Evolutionary conservation across 2,329 filamentous ascomycete species (phyloP), one percentile per base, ranked within the genome.

Genomic region (Tolypocladium nubicola): DNA sequence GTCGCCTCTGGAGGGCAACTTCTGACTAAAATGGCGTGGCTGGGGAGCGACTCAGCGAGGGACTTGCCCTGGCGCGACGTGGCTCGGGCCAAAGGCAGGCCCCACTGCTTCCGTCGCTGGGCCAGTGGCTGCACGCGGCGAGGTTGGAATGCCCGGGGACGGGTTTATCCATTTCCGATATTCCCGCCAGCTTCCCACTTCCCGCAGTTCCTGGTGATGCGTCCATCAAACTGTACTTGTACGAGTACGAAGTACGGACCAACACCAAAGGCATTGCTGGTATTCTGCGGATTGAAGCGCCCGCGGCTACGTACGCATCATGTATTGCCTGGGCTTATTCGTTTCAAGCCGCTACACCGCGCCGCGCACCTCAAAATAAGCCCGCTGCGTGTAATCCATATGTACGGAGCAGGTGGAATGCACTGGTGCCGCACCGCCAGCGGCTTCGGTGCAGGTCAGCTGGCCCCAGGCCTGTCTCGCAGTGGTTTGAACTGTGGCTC

Each of bases 11-110:
- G n/a, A 14, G 50, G 38, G 53, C 52, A 33, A 23, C 45, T 21
- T 43, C 23, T 56, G 57, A 53, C 63, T 67, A 70, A 67, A 73
- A 73, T 67, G 67, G 67, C 67, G 71, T 73, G 71, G 71, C 71
- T 73, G 71, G 71, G 70, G 65, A 57, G 26, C 26, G 26, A 30
- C 26, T 5, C 26, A 30, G 43, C 54, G 39, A 57, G 53, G 52
- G 57, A 55, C 26, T 8, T 8, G 35, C 13, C 37, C 5, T 14
- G 10, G 49, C 30, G 55, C 52, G 57, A 53, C 55, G 53, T 60
- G 41, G 35, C 43, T 52, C 23, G 41, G 45, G 45, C 23, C 23
- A 16, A 23, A 19, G 13, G 35, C 23, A 14, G 43, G 54, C 35
- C 52, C 47, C 52, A 53, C 52, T 52, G 55, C 49, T 47, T 56